phyloP scores from a whole-genome alignment of 2,329 filamentous ascomycete genomes.

The Sporothrix protearum region DNA sequence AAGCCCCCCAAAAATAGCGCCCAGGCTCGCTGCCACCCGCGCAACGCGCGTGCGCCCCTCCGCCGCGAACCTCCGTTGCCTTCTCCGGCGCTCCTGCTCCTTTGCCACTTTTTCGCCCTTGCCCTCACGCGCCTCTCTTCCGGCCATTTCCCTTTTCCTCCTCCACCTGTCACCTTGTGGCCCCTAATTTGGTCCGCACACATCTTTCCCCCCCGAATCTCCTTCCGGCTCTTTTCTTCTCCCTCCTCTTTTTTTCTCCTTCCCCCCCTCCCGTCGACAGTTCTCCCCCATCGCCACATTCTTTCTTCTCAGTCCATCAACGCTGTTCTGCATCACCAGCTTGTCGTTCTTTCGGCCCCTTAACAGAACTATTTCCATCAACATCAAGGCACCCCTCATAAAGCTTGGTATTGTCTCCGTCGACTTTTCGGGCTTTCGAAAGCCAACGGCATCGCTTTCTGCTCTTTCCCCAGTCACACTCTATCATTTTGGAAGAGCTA shows the following conservation, averaged over 20 bases:
- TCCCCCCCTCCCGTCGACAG: slow-evolving; percentile 1
- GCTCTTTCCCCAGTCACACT: background rate
- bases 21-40: slow-evolving; percentile 17
- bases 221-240: slow-evolving; percentile 2
- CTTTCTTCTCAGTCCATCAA: slow-evolving; percentile 1
- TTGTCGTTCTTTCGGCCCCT: background rate
- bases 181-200: slow-evolving; percentile 8
- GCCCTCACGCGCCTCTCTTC: slow-evolving; percentile 23
- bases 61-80: slow-evolving; percentile 25
- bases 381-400: background rate
- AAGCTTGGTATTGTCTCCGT: background rate
- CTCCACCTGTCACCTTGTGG: slow-evolving; percentile 22
- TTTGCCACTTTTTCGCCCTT: slow-evolving; percentile 11
- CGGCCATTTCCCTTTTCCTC: slow-evolving; percentile 25
- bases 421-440: background rate
- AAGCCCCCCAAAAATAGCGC: slow-evolving; percentile 2
- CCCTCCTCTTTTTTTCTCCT: slow-evolving; percentile 2
- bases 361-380: background rate
- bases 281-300: slow-evolving; percentile 11
- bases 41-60: slow-evolving; percentile 17
- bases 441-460: background rate
- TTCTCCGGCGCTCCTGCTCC: slow-evolving; percentile 20
- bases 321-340: background rate
- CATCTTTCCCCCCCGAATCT: background rate
- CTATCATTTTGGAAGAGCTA: background rate